Conservation (phyloP, 2,329 filamentous ascomycete genomes). For the Fusarium dlaminii region DNA sequence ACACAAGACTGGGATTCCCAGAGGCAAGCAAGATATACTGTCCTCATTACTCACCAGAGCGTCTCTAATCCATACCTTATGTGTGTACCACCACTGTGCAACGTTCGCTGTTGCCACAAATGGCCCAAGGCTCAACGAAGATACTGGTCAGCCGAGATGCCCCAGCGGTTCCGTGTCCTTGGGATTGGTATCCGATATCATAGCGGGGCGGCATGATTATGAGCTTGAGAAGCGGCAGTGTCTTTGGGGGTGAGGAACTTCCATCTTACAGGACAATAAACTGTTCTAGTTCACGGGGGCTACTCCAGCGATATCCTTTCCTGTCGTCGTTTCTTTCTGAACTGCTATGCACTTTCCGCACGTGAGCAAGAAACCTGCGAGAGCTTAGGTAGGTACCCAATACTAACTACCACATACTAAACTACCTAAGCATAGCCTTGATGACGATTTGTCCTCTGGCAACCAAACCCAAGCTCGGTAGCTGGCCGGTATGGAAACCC, state of each 20-base stretch:
- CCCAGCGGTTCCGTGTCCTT: slow-evolving; percentile 29
- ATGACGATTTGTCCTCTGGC: neutral
- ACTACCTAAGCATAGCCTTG: neutral
- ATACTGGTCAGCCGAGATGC: slow-evolving; percentile 18
- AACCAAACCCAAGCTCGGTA: neutral
- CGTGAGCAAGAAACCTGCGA: neutral
- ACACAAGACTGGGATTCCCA: neutral
- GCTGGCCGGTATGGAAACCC: slow-evolving; percentile 13
- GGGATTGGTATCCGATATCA: slow-evolving; percentile 24
- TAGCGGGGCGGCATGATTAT: slow-evolving; percentile 20
- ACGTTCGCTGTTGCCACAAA: neutral
- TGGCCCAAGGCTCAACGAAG: slow-evolving; percentile 1
- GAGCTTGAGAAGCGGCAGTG: slow-evolving; percentile 20
- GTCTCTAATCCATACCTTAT: neutral
- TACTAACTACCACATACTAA: neutral
- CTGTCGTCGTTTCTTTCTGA: neutral
- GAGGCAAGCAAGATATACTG: neutral
- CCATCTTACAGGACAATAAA: slow-evolving; percentile 1
- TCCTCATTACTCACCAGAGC: neutral
- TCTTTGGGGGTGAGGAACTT: slow-evolving; percentile 21
- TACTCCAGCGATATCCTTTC: slow-evolving; percentile 5
- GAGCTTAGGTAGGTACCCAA: neutral
- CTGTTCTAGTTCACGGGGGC: neutral
- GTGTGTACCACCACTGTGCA: neutral
- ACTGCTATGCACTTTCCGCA: neutral